Conservation (phyloP, 768 basidiomycete genomes). For the Auricularia sp. region DNA sequence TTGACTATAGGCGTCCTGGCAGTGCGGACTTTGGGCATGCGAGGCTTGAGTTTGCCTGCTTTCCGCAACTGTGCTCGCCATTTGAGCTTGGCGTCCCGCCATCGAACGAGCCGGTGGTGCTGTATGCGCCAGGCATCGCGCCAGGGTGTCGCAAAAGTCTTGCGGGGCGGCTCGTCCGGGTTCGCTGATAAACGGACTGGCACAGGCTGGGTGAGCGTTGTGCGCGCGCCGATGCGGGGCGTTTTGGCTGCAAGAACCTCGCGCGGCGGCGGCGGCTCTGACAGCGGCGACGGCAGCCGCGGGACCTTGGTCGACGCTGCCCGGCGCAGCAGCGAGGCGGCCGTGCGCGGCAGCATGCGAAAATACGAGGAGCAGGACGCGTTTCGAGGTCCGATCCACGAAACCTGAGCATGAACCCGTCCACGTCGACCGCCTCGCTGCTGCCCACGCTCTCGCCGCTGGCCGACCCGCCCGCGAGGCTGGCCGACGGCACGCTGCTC, state of each 20-base stretch:
- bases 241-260: background rate
- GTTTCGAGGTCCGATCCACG: too few relatives aligned
- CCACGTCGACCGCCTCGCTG: conserved; percentile 12
- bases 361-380: too few relatives aligned
- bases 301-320: background rate
- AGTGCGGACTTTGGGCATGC: background rate
- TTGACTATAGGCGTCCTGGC: background rate
- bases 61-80: background rate
- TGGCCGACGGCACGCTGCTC: conserved; percentile 60
- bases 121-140: background rate
- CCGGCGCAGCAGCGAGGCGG: too few relatives aligned
- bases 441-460: conserved; percentile 35
- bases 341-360: too few relatives aligned
- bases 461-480: conserved; percentile 51
- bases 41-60: background rate
- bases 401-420: background rate
- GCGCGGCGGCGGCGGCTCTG: background rate
- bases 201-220: background rate
- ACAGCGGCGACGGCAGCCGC: background rate
- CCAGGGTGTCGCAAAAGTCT: background rate
- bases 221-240: background rate
- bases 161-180: background rate
- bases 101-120: background rate
- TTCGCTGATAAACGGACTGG: background rate
- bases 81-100: background rate